A percentile compares a stretch with the other conserved stretches of the same genome.
These are phyloP conservation scores for Pterulicium gracile DNA, from an alignment of 1,284 basidiomycete genomes.

Conservation along the genomic window DNA sequence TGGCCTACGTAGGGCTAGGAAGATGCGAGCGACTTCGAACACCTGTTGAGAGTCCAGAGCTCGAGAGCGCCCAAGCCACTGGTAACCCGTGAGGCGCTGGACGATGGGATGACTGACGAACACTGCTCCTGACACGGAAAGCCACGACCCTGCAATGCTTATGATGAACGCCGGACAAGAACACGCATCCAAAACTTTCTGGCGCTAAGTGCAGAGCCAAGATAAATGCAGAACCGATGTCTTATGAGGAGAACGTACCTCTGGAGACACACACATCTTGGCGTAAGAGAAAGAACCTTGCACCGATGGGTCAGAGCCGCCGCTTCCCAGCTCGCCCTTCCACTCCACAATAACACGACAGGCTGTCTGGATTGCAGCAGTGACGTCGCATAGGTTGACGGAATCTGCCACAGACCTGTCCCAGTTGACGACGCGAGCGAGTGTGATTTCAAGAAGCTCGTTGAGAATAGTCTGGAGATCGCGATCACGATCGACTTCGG, in stretches of 20 bases:
- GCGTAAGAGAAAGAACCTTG: conserved; percentile 7
- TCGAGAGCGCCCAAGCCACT: conserved; percentile 7
- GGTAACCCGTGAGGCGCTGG: conserved; percentile 8
- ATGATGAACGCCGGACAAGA: conserved; percentile 10
- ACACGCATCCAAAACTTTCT: neutral
- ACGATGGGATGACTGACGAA: conserved; percentile 7
- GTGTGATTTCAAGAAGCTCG: conserved; percentile 2
- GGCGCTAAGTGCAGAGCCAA: neutral
- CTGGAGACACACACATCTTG: conserved; percentile 3
- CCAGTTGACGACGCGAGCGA: conserved; percentile 1
- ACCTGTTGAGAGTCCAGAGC: conserved; percentile 6
- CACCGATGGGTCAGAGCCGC: conserved; percentile 9
- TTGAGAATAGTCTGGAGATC: conserved; percentile 1
- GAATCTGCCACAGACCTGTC: conserved; percentile 5
- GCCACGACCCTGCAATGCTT: conserved; percentile 9
- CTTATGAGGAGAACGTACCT: conserved; percentile 2
- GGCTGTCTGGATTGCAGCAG: conserved; percentile 3
- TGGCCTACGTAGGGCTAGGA: conserved; percentile 1
- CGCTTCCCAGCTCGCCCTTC: conserved; percentile 6
- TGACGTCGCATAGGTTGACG: conserved; percentile 1
- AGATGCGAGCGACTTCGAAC: conserved; percentile 4
- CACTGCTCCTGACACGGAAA: conserved; percentile 9
- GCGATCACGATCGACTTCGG: conserved; percentile 3
- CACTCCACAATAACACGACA: conserved; percentile 1
- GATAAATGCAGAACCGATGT: neutral